A percentile compares a stretch with the other conserved stretches of the same genome.
Conservation (phyloP, 148 eudicot genomes). For the Rhododendron ovatum region DNA sequence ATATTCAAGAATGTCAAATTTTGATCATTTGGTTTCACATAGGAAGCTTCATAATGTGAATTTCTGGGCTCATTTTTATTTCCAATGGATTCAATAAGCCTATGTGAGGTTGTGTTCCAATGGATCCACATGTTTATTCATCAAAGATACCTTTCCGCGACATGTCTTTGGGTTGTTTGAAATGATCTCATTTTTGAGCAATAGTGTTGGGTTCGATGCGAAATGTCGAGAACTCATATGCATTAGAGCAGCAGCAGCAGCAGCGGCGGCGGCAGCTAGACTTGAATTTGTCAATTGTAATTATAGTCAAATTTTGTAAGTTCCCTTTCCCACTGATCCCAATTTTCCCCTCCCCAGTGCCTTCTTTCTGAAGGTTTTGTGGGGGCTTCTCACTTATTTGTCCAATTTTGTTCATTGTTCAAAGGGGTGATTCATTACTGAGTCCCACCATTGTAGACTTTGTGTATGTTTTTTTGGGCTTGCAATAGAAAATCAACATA, state of each 20-base stretch:
- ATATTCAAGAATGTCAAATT: not conserved
- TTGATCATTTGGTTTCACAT: not conserved
- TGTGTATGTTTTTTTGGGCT: not conserved
- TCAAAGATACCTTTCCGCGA: not conserved
- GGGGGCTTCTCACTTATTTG: not conserved
- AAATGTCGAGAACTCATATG: not conserved
- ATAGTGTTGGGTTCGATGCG: not conserved
- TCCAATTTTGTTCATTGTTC: conserved; percentile 17
- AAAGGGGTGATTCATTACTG: conserved; percentile 6
- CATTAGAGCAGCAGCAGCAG: not conserved
- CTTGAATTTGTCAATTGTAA: not conserved
- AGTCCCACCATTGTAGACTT: conserved; percentile 17
- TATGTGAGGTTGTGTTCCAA: not conserved
- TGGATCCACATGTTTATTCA: not conserved
- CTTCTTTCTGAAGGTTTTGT: conserved; percentile 1
- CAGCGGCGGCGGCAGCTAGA: not conserved
- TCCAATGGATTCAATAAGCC: conserved; percentile 1
- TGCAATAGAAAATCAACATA: conserved; percentile 6
- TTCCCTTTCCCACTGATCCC: not conserved
- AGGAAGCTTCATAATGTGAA: conserved; percentile 7
- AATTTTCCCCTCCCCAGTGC: not conserved
- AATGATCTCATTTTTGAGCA: not conserved
- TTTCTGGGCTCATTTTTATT: not conserved
- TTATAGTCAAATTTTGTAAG: not conserved
- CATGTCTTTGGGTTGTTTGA: not conserved